These are phyloP conservation scores for Arctium minus DNA, from an alignment of 129 eudicot genomes.

Conservation along the genomic window DNA sequence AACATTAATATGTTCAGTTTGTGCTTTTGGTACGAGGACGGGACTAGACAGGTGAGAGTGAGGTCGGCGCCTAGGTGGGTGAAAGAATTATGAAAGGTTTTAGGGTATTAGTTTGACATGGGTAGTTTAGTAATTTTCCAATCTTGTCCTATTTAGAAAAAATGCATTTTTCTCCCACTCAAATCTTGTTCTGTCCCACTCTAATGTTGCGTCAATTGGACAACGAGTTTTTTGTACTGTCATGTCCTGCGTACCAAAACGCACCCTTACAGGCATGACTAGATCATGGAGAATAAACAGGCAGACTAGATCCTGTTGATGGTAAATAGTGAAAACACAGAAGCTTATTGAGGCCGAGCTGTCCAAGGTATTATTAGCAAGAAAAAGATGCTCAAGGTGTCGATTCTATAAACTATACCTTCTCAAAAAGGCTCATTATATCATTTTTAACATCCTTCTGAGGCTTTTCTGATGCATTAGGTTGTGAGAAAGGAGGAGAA, in stretches of 20 bases:
- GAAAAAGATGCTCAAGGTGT: background rate
- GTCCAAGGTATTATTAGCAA: background rate
- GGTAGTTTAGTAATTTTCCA: no score
- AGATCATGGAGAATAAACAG: background rate
- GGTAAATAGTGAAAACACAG: slow-evolving; percentile 3
- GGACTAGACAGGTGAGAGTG: background rate
- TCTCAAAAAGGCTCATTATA: slow-evolving; percentile 97
- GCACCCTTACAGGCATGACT: background rate
- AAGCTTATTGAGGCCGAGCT: background rate
- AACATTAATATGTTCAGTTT: background rate
- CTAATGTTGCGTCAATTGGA: background rate
- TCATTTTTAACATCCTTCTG: slow-evolving; percentile 87
- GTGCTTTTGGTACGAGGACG: background rate
- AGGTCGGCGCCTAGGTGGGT: no score
- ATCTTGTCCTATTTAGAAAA: no score
- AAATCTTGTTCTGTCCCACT: background rate
- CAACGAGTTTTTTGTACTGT: background rate
- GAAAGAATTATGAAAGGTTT: no score
- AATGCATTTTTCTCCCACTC: background rate
- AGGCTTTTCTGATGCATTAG: slow-evolving; percentile 43
- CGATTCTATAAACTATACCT: slow-evolving; percentile 41
- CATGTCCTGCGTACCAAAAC: background rate
- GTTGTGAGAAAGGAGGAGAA: slow-evolving; percentile 48
- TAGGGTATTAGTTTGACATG: no score
- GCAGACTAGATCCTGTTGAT: background rate